Evolutionary conservation across 1,284 basidiomycete genomes (phyloP).

Genomic region (Rugosomyces carneus): DNA sequence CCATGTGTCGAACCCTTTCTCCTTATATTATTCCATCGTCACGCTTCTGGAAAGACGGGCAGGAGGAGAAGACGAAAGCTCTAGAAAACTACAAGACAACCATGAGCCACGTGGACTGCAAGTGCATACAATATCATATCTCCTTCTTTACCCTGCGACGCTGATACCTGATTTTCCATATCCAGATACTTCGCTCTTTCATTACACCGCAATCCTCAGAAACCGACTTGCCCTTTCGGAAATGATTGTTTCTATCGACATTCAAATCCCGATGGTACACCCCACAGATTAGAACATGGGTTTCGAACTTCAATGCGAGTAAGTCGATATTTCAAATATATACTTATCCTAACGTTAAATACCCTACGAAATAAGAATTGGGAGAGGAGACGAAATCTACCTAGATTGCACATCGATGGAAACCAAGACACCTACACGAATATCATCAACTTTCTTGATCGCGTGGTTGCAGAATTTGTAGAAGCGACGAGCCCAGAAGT

Average conservation of each 20-base stretch:
- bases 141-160: no score
- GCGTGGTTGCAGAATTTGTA: conserved; percentile 13
- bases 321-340: conserved; percentile 10
- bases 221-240: conserved; percentile 66
- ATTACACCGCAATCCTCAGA: conserved; percentile 26
- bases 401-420: conserved; percentile 4
- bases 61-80: conserved; percentile 43
- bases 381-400: not conserved
- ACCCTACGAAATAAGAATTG: not conserved
- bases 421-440: not conserved
- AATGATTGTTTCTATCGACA: conserved; percentile 74
- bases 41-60: conserved; percentile 49
- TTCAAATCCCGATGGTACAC: conserved; percentile 56
- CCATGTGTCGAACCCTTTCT: conserved; percentile 61
- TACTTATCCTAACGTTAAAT: not conserved
- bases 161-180: not conserved
- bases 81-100: conserved; percentile 61
- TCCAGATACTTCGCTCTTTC: conserved; percentile 58
- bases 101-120: conserved; percentile 62
- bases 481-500: not conserved
- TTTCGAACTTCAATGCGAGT: conserved; percentile 48
- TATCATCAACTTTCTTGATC: conserved; percentile 15
- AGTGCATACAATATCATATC: conserved; percentile 31
- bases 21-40: conserved; percentile 66
- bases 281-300: conserved; percentile 47